A percentile compares a stretch with the other conserved stretches of the same genome.
Conservation (phyloP, 768 basidiomycete genomes). For the Holtermanniella nyarrowii region DNA sequence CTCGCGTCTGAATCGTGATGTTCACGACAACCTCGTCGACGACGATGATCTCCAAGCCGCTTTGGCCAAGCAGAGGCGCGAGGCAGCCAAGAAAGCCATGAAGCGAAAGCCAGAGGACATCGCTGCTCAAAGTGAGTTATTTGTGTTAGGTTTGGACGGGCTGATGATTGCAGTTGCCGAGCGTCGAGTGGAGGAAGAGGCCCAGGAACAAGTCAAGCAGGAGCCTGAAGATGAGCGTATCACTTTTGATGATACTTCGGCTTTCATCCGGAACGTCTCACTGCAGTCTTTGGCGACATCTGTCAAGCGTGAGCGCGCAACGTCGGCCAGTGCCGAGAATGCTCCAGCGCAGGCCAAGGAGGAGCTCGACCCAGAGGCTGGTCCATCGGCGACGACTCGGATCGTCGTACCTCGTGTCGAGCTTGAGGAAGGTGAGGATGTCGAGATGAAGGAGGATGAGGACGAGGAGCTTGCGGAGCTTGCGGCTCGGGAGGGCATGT, state of each 20-base stretch:
- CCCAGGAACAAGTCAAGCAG: constrained; percentile 39
- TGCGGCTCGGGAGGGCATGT: constrained; percentile 39
- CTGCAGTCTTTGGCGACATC: constrained; percentile 23
- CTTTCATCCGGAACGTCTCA: constrained; percentile 67
- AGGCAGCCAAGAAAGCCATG: constrained; percentile 65
- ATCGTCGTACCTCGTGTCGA: constrained; percentile 13
- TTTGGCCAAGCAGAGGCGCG: constrained; percentile 71
- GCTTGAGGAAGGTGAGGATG: constrained; percentile 51
- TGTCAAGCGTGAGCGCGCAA: constrained; percentile 43
- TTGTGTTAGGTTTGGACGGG: constrained; percentile 46
- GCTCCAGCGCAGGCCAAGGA: constrained; percentile 37
- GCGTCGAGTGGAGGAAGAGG: constrained; percentile 41
- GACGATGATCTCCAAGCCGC: constrained; percentile 96
- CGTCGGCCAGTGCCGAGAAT: constrained; percentile 31
- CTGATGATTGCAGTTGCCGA: constrained; percentile 47
- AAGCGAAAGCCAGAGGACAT: constrained; percentile 73
- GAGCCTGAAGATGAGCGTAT: constrained; percentile 48
- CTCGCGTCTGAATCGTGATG: constrained; percentile 54
- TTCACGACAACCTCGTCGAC: constrained; percentile 85
- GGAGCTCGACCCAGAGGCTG: constrained; percentile 23
- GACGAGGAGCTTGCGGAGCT: constrained; percentile 52
- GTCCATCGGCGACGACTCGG: constrained; percentile 23
- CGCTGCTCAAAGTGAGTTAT: constrained; percentile 55
- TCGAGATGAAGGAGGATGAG: constrained; percentile 45
- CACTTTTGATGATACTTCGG: constrained; percentile 91